Base-by-base conservation (phyloP, 176 grass and related monocot genomes). In the Musa beccarii region DNA sequence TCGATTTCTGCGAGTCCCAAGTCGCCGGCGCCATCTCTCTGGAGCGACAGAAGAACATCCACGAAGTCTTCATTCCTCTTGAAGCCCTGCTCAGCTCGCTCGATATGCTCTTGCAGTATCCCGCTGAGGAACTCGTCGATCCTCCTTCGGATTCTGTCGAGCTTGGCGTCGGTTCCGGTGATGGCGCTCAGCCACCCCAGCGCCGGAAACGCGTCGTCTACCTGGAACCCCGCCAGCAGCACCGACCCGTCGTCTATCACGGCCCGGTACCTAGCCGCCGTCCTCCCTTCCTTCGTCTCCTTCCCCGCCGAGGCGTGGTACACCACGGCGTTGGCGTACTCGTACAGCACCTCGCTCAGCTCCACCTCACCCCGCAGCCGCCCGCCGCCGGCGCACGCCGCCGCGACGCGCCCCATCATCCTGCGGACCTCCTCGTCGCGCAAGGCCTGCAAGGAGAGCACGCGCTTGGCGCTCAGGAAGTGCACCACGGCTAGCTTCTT, bases 401-500 rank as follows among this genome's bases (percentile, higher is more conserved):
- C 17, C 2, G 15, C 10, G 49, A 70, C 19, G 17, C 68, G 68
- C 34, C 52, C 49, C 17, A 70, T n/a, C 29, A 70, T 50, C 10
- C 49, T 16, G 2, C 49, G 43, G 2, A 70, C 80, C 81, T 86
- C 91, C 16, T 84, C 63, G 24, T 73, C 49, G 15, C 85, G 83
- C n/a, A 83, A 72, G n/a, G 61, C 64, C 17, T 75, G 66, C 78
- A 94, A 82, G 71, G 80, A 78, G 72, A 74, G 71, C 11, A 79
- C 87, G 71, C 85, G 81, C 19, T 81, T 81, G 21, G 69, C 76
- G 12, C 83, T 77, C 25, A 90, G 88, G 82, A 90, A 85, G 81
- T 90, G 91, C 50, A 88, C 81, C 22, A 80, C 80, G 24, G 83
- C 80, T 26, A 86, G 23, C 85, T 90, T 90, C 79, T 84, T 90